phyloP scores from a whole-genome alignment of 2,329 filamentous ascomycete genomes.

The Colletotrichum orbiculare region DNA sequence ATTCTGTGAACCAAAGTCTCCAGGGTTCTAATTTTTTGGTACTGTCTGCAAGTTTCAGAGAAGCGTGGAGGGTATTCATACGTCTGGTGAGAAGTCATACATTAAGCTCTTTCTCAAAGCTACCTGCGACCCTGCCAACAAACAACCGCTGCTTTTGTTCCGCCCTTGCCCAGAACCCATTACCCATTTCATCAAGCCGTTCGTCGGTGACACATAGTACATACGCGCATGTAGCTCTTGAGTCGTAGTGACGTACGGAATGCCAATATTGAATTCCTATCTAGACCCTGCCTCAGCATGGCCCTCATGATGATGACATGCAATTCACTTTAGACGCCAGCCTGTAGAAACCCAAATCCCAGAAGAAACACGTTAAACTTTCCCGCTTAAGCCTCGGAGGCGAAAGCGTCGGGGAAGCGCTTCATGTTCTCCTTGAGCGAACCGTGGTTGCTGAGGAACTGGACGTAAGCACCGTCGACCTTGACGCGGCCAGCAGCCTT shows the following conservation, averaged over 20 bases:
- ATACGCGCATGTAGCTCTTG: constrained; percentile 9
- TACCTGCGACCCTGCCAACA: not conserved
- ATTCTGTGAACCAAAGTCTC: too few species aligned
- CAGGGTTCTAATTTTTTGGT: not conserved
- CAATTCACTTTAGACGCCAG: constrained; percentile 56
- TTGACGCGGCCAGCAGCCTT: constrained; percentile 93
- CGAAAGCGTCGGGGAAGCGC: constrained; percentile 94
- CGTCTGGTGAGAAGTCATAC: constrained; percentile 5
- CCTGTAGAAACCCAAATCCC: constrained; percentile 51
- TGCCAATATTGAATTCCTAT: constrained; percentile 40
- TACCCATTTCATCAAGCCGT: constrained; percentile 14
- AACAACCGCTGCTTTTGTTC: not conserved
- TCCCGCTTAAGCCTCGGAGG: constrained; percentile 60
- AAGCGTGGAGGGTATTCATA: not conserved
- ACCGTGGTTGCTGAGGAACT: constrained; percentile 98
- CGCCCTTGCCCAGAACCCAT: constrained; percentile 10
- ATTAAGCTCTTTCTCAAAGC: constrained; percentile 12
- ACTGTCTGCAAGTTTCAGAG: constrained; percentile 7
- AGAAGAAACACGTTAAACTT: constrained; percentile 39
- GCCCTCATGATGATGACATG: constrained; percentile 48
- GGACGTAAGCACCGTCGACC: constrained; percentile 98
- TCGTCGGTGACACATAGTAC: constrained; percentile 6
- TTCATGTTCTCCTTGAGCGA: constrained; percentile 86
- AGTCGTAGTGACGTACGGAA: constrained; percentile 34
- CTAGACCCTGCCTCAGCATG: constrained; percentile 38